Evolutionary conservation across 2,329 filamentous ascomycete species (phyloP), one percentile per base, ranked within the genome.

Genomic region (Claviceps lovelessii): DNA sequence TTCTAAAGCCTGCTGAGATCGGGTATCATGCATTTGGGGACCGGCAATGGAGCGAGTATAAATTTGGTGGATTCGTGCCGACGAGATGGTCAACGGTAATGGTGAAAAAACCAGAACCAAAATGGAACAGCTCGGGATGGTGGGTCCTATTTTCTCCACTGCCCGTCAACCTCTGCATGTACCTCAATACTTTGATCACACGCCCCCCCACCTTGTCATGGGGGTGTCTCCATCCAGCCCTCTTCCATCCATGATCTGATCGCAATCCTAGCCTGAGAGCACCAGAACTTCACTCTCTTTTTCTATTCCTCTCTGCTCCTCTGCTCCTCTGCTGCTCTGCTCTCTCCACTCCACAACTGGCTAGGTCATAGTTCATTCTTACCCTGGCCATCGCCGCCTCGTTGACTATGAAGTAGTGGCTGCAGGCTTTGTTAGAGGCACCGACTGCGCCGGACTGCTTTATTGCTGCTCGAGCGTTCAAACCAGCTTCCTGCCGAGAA

Each of bases 271-370:
- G 28, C 31, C 17, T 19, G 5, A 35, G 17, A n/a, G 13, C 17
- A 37, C n/a, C 48, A 10, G n/a, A 49, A 49, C 48, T 49, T 49
- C n/a, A 49, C 48, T 23, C 48, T 41, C 5, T 41, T 54, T 52
- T 35, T 39, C 23, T 23, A 3, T 42, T 19, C 46, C 54, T 51
- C 55, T 45, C 57, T 57, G 46, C 45, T 56, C 44, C 31, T 33
- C 31, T 33, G 31, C 31, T 33, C 31, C 31, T 23, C 23, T 3
- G 1, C 33, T 4, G n/a, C n/a, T 33, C 33, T 49, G 42, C 51
- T 54, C 53, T 54, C 53, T 56, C 55, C 55, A 54, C 55, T 31
- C 37, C 53, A 47, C 42, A 45, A 23, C 23, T 55, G 49, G 48
- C 52, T 56, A 41, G 52, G 44, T 51, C 44, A 44, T 56, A 28